phyloP scores from a whole-genome alignment of 1,284 basidiomycete genomes.

The Vanrija pseudolonga region DNA sequence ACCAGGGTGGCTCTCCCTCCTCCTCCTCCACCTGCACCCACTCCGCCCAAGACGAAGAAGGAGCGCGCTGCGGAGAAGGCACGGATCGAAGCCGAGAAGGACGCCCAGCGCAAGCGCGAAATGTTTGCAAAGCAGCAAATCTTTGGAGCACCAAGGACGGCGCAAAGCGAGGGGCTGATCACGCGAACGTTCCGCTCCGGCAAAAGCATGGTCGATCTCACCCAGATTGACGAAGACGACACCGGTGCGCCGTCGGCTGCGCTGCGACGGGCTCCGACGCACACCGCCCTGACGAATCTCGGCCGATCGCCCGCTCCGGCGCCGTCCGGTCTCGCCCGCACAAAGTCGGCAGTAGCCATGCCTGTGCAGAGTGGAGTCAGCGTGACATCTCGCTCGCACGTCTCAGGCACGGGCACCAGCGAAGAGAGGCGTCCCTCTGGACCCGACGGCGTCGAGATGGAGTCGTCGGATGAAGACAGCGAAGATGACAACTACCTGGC shows the following conservation, averaged over 20 bases:
- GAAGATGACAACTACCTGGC: conserved; percentile 38
- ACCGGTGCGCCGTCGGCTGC: background rate
- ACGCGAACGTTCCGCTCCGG: conserved; percentile 37
- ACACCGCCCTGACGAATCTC: conserved; percentile 26
- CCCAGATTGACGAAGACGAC: conserved; percentile 4
- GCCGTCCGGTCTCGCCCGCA: conserved; percentile 22
- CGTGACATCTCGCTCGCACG: conserved; percentile 24
- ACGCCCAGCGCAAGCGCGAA: conserved; percentile 40
- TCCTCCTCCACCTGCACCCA: conserved; percentile 16
- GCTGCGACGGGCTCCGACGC: conserved; percentile 33
- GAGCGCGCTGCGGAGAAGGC: conserved; percentile 34
- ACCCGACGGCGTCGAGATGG: conserved; percentile 27
- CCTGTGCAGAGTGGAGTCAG: conserved; percentile 43
- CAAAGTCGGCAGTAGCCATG: conserved; percentile 44
- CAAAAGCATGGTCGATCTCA: conserved; percentile 44
- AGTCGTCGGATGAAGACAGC: conserved; percentile 34
- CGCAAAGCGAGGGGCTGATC: conserved; percentile 27
- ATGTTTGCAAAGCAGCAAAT: conserved; percentile 47
- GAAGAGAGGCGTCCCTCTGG: conserved; percentile 3
- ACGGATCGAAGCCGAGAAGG: conserved; percentile 35
- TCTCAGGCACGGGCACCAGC: conserved; percentile 2
- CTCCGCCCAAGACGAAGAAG: conserved; percentile 32
- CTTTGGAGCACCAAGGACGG: conserved; percentile 18
- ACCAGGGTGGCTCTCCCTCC: conserved; percentile 5
- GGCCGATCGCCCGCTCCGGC: conserved; percentile 26